Evolutionary conservation across 768 basidiomycete genomes (phyloP).

Genomic region (Lentinula sp.): DNA sequence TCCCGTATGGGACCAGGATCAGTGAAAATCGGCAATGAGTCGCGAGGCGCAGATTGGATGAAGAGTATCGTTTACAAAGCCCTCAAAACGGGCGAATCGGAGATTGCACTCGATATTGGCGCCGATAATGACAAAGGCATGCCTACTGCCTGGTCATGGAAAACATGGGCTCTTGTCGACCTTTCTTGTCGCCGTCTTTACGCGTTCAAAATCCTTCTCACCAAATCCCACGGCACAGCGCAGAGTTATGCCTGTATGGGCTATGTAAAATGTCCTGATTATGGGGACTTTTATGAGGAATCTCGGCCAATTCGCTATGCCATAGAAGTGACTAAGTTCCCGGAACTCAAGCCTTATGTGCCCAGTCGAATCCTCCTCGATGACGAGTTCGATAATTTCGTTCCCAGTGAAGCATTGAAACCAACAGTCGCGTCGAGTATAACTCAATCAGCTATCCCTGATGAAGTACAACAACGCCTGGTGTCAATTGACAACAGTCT

Average conservation of each 20-base stretch:
- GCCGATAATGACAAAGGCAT: constrained; percentile 19
- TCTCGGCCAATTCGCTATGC: constrained; percentile 27
- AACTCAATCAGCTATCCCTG: constrained; percentile 12
- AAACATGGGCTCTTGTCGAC: constrained; percentile 31
- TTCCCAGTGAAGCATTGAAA: constrained; percentile 7
- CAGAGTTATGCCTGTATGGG: constrained; percentile 26
- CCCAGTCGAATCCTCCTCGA: constrained; percentile 18
- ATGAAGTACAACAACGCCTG: constrained; percentile 22
- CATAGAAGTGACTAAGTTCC: constrained; percentile 23
- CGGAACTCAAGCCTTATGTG: constrained; percentile 18
- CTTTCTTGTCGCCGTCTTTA: constrained; percentile 33
- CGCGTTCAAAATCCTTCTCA: constrained; percentile 31
- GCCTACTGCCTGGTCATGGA: constrained; percentile 26
- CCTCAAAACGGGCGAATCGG: constrained; percentile 30
- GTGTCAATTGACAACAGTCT: constrained; percentile 29
- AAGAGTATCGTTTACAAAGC: constrained; percentile 28
- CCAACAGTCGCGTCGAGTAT: background rate
- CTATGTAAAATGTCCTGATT: constrained; percentile 29
- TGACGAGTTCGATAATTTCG: constrained; percentile 28
- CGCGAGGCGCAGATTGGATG: constrained; percentile 20
- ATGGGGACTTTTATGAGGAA: constrained; percentile 24
- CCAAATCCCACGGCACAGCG: constrained; percentile 18
- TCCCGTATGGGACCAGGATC: constrained; percentile 9
- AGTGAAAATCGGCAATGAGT: constrained; percentile 17
- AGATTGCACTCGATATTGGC: constrained; percentile 27